Conservation (phyloP, 139 green algal species). For the Micractinium conductrix region DNA sequence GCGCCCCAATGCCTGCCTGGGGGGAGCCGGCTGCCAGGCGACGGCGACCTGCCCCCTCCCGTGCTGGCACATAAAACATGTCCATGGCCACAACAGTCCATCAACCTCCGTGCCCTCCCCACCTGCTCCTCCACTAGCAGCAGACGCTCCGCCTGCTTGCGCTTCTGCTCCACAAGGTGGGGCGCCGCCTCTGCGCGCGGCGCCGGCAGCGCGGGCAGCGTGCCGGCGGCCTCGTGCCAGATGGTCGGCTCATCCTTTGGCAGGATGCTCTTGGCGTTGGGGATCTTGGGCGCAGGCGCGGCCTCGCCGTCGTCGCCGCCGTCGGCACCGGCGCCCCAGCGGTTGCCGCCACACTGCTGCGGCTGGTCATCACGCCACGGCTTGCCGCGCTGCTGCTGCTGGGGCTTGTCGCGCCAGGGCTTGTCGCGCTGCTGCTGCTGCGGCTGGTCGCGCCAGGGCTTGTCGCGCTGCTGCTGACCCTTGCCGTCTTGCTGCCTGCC, state of each 20-base stretch:
- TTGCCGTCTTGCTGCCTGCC: neutral
- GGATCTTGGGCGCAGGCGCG: constrained; percentile 42
- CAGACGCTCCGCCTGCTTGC: constrained; percentile 46
- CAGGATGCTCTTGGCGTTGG: constrained; percentile 59
- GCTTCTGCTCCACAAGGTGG: constrained; percentile 26
- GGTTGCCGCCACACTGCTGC: too few species aligned
- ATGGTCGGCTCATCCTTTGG: constrained; percentile 61
- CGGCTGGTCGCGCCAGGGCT: neutral
- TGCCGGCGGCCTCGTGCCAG: constrained; percentile 68
- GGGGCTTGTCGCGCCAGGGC: too few species aligned
- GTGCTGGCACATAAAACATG: neutral
- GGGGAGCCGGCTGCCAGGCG: too few species aligned
- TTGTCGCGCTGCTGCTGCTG: neutral
- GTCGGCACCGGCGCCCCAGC: neutral
- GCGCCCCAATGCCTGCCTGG: too few species aligned
- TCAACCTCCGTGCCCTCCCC: neutral
- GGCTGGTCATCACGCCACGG: neutral
- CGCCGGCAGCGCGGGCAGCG: constrained; percentile 45
- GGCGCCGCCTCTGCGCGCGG: constrained; percentile 33
- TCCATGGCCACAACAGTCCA: neutral
- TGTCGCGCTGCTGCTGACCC: neutral
- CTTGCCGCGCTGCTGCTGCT: neutral
- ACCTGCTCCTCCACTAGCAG: constrained; percentile 40
- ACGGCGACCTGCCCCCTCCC: too few species aligned
- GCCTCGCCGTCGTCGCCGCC: neutral